Evolutionary conservation across 495 filamentous ascomycete genomes (phyloP).

Genomic region (Glonium stellatum): DNA sequence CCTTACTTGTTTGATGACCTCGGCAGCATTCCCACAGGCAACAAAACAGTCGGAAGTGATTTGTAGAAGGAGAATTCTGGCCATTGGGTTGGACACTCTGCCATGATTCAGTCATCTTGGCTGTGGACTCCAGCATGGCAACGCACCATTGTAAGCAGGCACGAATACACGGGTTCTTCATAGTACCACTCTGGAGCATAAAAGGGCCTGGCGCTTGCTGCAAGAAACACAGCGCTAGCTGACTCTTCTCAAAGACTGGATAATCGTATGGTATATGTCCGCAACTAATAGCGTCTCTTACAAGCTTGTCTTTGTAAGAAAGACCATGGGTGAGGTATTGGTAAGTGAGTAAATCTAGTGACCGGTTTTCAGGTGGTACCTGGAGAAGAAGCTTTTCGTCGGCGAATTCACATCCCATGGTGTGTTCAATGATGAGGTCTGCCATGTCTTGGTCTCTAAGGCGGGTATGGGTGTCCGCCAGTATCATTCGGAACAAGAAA

Average conservation of each 20-base stretch:
- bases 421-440: conserved; percentile 6
- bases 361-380: conserved; percentile 7
- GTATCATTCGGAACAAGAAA: conserved; percentile 18
- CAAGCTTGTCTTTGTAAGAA: conserved; percentile 9
- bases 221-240: conserved; percentile 13
- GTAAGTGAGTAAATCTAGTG: conserved; percentile 13
- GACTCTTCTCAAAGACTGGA: conserved; percentile 17
- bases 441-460: conserved; percentile 4
- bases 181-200: conserved; percentile 7
- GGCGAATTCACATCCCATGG: conserved; percentile 16
- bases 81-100: neutral
- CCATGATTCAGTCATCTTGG: conserved; percentile 2
- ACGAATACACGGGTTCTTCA: conserved; percentile 12
- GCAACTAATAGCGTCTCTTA: conserved; percentile 5
- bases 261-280: neutral
- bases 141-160: conserved; percentile 14
- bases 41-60: conserved; percentile 16
- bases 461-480: conserved; percentile 14
- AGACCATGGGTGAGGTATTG: conserved; percentile 21
- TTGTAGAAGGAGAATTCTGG: conserved; percentile 6
- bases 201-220: conserved; percentile 17
- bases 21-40: conserved; percentile 17
- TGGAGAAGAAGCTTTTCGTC: conserved; percentile 11
- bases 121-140: neutral
- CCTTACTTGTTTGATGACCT: neutral